Evolutionary conservation across 257 asterid species (phyloP).

Genomic region (Plectranthus barbatus): DNA sequence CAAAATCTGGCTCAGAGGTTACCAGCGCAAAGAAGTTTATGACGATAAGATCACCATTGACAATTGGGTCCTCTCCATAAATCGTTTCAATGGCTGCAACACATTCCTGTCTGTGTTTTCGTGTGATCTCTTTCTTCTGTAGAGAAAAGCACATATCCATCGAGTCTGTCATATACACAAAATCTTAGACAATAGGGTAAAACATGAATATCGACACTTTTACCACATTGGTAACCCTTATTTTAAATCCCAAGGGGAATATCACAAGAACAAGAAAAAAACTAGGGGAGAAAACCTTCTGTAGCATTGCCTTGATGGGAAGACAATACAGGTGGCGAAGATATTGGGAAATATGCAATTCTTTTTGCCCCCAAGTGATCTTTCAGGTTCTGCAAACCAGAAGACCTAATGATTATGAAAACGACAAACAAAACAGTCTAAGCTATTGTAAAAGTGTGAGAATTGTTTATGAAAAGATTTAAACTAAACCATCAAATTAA

Average conservation of each 20-base stretch:
- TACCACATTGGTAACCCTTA: neutral
- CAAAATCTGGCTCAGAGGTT: conserved; percentile 16
- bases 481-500: neutral
- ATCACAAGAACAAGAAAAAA: neutral
- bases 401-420: conserved; percentile 6
- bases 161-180: conserved; percentile 32
- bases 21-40: conserved; percentile 95
- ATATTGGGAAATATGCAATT: conserved; percentile 51
- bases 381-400: conserved; percentile 49
- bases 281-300: conserved; percentile 22
- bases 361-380: conserved; percentile 54
- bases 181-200: conserved; percentile 3
- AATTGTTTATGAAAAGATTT: neutral
- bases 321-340: conserved; percentile 75
- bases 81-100: conserved; percentile 47
- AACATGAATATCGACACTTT: neutral
- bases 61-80: conserved; percentile 51
- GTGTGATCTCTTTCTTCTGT: conserved; percentile 61
- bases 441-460: conserved; percentile 6
- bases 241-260: neutral
- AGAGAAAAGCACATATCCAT: conserved; percentile 32
- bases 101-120: conserved; percentile 70
- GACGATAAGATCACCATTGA: conserved; percentile 60
- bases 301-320: conserved; percentile 29
- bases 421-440: neutral